Base-by-base conservation (phyloP, 495 filamentous ascomycete species). In the Talaromyces borbonicus region DNA sequence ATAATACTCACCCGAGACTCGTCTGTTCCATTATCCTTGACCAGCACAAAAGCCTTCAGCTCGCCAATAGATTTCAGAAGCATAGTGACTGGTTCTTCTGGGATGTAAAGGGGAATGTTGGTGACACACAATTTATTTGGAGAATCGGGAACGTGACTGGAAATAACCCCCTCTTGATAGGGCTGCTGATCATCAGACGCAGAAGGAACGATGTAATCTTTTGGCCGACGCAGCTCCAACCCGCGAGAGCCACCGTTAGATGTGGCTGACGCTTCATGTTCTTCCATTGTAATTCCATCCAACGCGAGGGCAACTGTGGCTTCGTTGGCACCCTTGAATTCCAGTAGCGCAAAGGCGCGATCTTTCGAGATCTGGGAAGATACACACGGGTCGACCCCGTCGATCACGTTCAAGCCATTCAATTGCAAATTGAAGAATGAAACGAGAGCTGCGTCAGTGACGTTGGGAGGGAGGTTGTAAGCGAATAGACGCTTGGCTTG, bases 371-470 rank as follows among this genome's bases (percentile, higher is more conserved):
- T 66, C 52, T 93, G 84, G 16, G 84, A 83, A 5, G 84, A 83
- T 37, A 92, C 78, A 61, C 93, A 95, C 12, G 92, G 89, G 53
- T 99, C 90, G 22, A 79, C 72, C 45, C 75, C 81, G 50, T 84
- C 77, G 48, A 90, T 75, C 36, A 97, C 86, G 58, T 97, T 99
- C 39, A 96, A 73, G 27, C 89, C 87, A 51, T 96, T 95, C 20
- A 99, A 74, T 57, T 95, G 88, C 12, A 93, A 74, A 58, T 99
- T 99, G 77, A 99, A 94, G 71, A 95, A 99, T 40, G 80, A 73
- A 50, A 81, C 64, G 23, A 97, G 50, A 48, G 61, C 64, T 32
- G 95, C 87, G 48, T 89, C 81, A 19, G 78, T 83, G 8, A 78
- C 74, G 31, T 60, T 69, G 2, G 73, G 52, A 5, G 90, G 86